Evolutionary conservation across 2,329 filamentous ascomycete genomes (phyloP), one percentile per base, ranked within the genome.

Genomic region (Orbilia brochopaga): DNA sequence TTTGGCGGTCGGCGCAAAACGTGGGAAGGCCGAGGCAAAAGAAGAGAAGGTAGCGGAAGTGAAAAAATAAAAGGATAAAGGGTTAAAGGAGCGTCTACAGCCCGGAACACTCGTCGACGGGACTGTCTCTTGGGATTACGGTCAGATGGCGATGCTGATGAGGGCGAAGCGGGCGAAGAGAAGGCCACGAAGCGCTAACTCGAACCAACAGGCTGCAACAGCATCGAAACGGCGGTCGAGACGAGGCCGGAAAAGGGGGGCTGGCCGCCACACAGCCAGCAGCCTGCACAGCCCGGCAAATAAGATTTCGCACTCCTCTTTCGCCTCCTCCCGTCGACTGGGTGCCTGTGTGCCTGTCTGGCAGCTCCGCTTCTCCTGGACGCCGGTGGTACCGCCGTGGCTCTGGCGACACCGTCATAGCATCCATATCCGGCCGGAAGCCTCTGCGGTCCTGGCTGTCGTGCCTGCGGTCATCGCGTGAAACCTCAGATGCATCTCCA

Each of bases 171-270:
- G 13, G 37, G 37, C 37, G 37, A 42, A 42, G 37, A 15, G n/a
- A 17, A 42, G n/a, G 44, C n/a, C 44, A 48, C 44, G 44, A 48
- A 48, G 44, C 19, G 44, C 44, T 23, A 48, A 48, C 15, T 21
- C 7, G 19, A 15, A 23, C 11, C 44, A 19, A 10, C 44, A 48
- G 17, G 17, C 40, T 44, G 27, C 27, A 32, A 32, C 27, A 32
- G 27, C 27, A 8, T 32, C 27, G 27, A 32, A 32, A 32, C 40
- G 40, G 40, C 4, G 40, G 40, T 48, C 44, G 44, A 48, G 44
- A 48, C 44, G 44, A 48, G 44, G 44, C 44, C 44, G 19, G 21
- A 48, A 48, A 48, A 48, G 44, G 37, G 44, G 44, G 44, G 44
- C 44, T 48, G 44, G 44, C 44, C 44, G 44, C 44, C 44, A 48